Evolutionary conservation across 768 basidiomycete genomes (phyloP), one percentile per base, ranked within the genome.

Genomic region (Boletus huronensis): DNA sequence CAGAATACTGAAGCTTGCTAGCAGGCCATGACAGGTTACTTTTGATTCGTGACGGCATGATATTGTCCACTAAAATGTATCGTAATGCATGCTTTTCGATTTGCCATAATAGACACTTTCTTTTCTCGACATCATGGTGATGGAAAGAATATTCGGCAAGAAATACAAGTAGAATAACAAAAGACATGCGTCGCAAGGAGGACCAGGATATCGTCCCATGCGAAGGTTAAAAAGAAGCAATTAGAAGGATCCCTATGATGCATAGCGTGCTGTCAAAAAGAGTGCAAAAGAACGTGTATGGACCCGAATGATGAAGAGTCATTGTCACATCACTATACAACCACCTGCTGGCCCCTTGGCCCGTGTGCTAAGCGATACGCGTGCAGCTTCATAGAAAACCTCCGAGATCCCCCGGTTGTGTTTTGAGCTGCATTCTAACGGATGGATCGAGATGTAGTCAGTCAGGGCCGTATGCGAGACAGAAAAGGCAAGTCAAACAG

Each of bases 341-440:
- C 77, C 70, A 26, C 71, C 68, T 40, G 79, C 79, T 32, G 85
- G 69, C 8, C 85, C 84, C 68, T 84, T 88, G n/a, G 85, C 72
- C 41, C 87, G 80, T 23, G 87, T 87, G 58, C 80, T 83, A 53
- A 94, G 72, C 26, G 91, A 90, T 11, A 93, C 90, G 3, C 91
- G 83, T 0, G 91, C 92, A 6, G 90, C 90, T 68, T 98, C 96
- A 60, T 90, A 82, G 65, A 98, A 94, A 9, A 95, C 93, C 68
- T 98, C 95, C 28, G 83, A 79, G 11, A 98, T 94, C 5, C 96
- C 96, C 45, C 96, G 83, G 61, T 97, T 95, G 65, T 96, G 93
- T 71, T 98, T 98, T 8, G 96, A 94, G 59, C 93, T 96, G 68
- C 96, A 98, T 77, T 98, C 95, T 97, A 26, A 51, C 31, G 40